Conservation (phyloP, 306 rosid genomes). For the Corylus americana region DNA sequence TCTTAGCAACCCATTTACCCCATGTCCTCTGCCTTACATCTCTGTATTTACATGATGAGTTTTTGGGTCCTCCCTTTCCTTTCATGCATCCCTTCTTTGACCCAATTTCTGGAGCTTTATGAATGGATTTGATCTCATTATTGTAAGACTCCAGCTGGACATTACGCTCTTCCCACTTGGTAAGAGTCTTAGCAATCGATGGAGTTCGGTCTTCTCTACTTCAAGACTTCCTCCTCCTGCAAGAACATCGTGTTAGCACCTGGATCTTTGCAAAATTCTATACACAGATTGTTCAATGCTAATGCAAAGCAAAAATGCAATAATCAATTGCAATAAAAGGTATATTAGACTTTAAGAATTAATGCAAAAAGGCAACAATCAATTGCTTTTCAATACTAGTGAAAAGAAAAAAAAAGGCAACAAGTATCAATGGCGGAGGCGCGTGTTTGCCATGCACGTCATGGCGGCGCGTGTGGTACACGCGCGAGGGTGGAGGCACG, state of each 20-base stretch:
- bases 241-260: constrained; percentile 20
- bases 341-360: no score
- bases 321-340: no score
- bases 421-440: no score
- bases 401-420: no score
- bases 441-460: no score
- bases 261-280: no score
- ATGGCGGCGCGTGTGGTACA: no score
- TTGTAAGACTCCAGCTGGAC: constrained; percentile 30
- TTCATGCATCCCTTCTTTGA: constrained; percentile 99
- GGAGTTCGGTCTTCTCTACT: constrained; percentile 48
- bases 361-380: no score
- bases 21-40: constrained; percentile 98
- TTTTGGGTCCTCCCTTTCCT: constrained; percentile 96
- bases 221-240: constrained; percentile 73
- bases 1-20: constrained; percentile 98
- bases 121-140: constrained; percentile 32
- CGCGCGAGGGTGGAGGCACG: no score
- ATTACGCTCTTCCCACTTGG: constrained; percentile 72
- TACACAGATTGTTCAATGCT: no score
- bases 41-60: constrained; percentile 66
- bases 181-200: constrained; percentile 68
- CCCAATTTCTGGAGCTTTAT: constrained; percentile 73
- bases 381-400: no score
- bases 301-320: no score